Base-by-base conservation (phyloP, 2,329 filamentous ascomycete species). In the Claviceps humidiphila region DNA sequence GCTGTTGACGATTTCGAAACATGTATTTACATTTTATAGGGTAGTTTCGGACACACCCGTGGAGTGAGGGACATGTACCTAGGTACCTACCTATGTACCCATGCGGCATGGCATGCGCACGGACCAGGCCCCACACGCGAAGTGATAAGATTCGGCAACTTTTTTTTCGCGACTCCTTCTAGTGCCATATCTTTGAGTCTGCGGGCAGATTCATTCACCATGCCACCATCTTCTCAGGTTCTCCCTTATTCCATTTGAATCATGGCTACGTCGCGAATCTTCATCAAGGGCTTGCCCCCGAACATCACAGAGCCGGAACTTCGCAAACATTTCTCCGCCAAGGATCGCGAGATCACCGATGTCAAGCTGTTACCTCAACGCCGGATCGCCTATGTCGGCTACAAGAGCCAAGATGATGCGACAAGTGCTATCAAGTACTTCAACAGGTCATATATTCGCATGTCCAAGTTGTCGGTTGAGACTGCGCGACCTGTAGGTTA, bases 371-470 rank as follows among this genome's bases (percentile, higher is more conserved):
- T 97, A 64, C 81, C 88, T 5, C 83, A 89, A 63, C 82, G 93
- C 62, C 81, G 90, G 60, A 96, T 98, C 68, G 93, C 90, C 60
- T 98, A 95, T 76, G 82, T 98, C 55, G 93, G 93, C 57, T 97
- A 91, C 75, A 90, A 87, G 71, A 87, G 80, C 50, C 74, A 85
- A 14, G 81, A 91, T 56, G 85, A 88, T 65, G 93, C 93, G 53
- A 74, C 80, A 53, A 80, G 83, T 63, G 91, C 93, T 45, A 86
- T 94, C 66, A 90, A 87, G 68, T 95, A 95, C 73, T 96, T 96
- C 76, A 90, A 98, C 74, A 88, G 81, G 66, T 85, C 90, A 57
- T 98, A 89, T 70, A 89, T 98, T 62, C 88, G 89, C 61, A 93
- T 96, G 87, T 95, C 90, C 53, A 94, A 85, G 73, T 89, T 98